Percentiles rank a stretch among this genome's conserved stretches.
phyloP scores from a whole-genome alignment of 768 basidiomycete genomes.

The Termitomyces sp. region DNA sequence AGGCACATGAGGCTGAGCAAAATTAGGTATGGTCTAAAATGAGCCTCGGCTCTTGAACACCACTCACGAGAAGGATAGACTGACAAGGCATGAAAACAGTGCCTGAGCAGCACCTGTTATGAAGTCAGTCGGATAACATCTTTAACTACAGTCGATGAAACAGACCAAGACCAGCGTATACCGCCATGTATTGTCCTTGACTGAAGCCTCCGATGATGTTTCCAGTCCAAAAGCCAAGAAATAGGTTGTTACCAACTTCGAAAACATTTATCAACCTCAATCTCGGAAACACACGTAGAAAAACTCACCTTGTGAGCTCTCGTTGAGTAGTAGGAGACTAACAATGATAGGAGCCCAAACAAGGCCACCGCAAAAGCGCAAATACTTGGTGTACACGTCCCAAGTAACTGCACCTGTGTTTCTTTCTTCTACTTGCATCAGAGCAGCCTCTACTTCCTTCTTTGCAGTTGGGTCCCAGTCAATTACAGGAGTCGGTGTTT shows the following conservation, averaged over 20 bases:
- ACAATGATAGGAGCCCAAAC: constrained; percentile 44
- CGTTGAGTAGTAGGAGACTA: constrained; percentile 36
- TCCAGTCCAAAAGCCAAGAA: constrained; percentile 72
- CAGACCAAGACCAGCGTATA: constrained; percentile 42
- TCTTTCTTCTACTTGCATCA: constrained; percentile 56
- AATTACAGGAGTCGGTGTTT: not conserved
- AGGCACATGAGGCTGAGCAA: constrained; percentile 30
- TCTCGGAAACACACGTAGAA: not conserved
- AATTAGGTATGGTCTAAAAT: not conserved
- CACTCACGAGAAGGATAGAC: constrained; percentile 45
- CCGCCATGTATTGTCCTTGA: constrained; percentile 66
- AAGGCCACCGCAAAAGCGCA: constrained; percentile 42
- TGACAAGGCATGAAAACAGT: constrained; percentile 44
- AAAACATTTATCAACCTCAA: not conserved
- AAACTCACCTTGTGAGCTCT: constrained; percentile 44
- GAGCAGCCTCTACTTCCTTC: constrained; percentile 24
- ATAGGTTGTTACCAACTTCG: constrained; percentile 57
- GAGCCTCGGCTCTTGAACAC: not conserved
- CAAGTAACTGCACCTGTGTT: constrained; percentile 48
- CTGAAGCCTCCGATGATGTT: constrained; percentile 47
- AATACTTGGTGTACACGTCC: constrained; percentile 44
- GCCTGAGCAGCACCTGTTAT: constrained; percentile 41
- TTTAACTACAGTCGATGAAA: not conserved
- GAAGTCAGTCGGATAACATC: not conserved
- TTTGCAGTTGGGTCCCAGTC: constrained; percentile 11